Evolutionary conservation across 1,284 basidiomycete species (phyloP).

Genomic region (Puccinia brachypodii): DNA sequence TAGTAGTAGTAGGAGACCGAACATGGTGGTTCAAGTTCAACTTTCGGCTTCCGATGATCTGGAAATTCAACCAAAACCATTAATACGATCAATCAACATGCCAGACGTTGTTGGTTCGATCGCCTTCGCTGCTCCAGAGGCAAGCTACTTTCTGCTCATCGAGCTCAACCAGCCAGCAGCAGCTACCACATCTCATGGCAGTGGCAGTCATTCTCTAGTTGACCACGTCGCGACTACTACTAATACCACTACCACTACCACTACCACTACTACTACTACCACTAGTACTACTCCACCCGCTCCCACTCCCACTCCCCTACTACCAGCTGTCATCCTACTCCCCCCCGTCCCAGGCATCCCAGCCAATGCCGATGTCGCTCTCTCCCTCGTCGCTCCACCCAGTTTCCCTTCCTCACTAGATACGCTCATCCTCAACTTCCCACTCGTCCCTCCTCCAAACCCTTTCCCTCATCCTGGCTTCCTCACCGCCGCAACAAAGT

Average conservation of each 20-base stretch:
- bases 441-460: constrained; percentile 19
- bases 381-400: constrained; percentile 34
- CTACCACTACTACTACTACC: background rate
- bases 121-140: constrained; percentile 18
- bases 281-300: background rate
- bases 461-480: constrained; percentile 35
- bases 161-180: constrained; percentile 1
- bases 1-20: background rate
- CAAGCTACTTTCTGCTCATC: constrained; percentile 24
- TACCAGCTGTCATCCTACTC: constrained; percentile 2
- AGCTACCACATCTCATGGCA: too few species aligned
- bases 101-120: constrained; percentile 10
- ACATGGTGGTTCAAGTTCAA: too few species aligned
- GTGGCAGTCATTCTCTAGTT: too few species aligned
- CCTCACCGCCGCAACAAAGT: constrained; percentile 22
- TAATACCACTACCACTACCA: background rate
- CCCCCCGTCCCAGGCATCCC: constrained; percentile 14
- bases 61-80: too few species aligned
- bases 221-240: background rate
- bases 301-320: background rate
- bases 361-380: constrained; percentile 16
- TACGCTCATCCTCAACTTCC: constrained; percentile 38
- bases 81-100: too few species aligned
- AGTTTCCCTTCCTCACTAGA: constrained; percentile 30
- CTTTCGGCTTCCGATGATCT: too few species aligned